Conservation (phyloP, 768 basidiomycete species). For the Austroboletus festivus region DNA sequence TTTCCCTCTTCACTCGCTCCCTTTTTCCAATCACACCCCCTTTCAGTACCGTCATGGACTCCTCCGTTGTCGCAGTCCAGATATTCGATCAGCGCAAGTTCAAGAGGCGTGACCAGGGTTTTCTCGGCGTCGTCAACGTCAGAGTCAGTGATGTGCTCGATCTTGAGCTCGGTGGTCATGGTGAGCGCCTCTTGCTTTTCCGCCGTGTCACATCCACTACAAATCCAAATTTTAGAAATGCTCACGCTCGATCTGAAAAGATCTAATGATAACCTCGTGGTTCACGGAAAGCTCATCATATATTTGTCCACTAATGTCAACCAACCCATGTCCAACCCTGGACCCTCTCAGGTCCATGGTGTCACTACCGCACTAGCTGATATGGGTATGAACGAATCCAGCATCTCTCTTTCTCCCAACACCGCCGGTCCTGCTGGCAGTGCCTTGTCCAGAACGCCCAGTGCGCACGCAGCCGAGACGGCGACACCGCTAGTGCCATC, state of each 20-base stretch:
- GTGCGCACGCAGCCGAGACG: constrained; percentile 62
- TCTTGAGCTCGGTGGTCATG: constrained; percentile 88
- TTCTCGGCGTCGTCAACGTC: constrained; percentile 96
- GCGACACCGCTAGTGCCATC: constrained; percentile 40
- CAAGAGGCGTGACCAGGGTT: constrained; percentile 97
- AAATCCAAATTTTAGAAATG: constrained; percentile 69
- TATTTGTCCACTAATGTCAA: constrained; percentile 91
- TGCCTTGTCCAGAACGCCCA: constrained; percentile 58
- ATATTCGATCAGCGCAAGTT: constrained; percentile 99
- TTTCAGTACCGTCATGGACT: constrained; percentile 87
- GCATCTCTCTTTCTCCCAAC: constrained; percentile 52
- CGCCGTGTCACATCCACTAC: background rate
- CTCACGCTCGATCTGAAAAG: constrained; percentile 95
- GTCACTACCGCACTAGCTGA: constrained; percentile 57
- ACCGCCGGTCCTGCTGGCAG: constrained; percentile 33
- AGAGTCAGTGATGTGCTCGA: constrained; percentile 88
- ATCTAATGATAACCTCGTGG: constrained; percentile 97
- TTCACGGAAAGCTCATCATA: constrained; percentile 96
- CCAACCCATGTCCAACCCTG: constrained; percentile 81
- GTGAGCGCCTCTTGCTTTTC: constrained; percentile 48
- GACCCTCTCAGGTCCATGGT: constrained; percentile 67
- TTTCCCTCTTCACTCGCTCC: background rate
- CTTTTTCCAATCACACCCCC: background rate
- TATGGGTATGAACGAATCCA: constrained; percentile 59
- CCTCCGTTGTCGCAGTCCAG: constrained; percentile 96